phyloP scores from a whole-genome alignment of 768 basidiomycete genomes.

The Dentipellis fragilis region DNA sequence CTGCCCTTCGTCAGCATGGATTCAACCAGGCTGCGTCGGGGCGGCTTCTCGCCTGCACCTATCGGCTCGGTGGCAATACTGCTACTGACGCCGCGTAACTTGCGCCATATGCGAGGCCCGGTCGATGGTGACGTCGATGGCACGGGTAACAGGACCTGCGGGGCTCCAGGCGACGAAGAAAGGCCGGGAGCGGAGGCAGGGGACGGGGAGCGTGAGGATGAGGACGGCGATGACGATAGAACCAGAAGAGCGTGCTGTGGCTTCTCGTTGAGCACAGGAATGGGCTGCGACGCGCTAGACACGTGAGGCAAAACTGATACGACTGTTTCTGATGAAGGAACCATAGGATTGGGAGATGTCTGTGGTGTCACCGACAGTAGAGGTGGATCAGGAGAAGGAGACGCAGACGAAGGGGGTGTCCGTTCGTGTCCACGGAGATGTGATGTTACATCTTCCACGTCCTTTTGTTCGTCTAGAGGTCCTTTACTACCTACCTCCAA shows the following conservation, averaged over 20 bases:
- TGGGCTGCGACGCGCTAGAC: neutral
- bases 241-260: too few relatives aligned
- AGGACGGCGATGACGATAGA: neutral
- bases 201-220: neutral
- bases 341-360: neutral
- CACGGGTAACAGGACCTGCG: neutral
- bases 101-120: neutral
- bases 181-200: neutral
- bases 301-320: neutral
- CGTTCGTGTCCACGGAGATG: neutral
- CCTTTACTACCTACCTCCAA: neutral
- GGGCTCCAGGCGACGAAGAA: neutral
- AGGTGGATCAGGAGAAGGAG: neutral
- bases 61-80: neutral
- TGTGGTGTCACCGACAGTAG: neutral
- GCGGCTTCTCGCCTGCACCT: neutral
- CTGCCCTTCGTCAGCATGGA: neutral
- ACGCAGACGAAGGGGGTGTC: neutral
- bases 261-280: too few relatives aligned
- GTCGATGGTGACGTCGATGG: neutral
- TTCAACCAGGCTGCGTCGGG: neutral
- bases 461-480: neutral
- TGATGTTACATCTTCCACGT: neutral
- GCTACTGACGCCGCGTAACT: neutral
- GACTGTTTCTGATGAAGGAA: neutral